Base-by-base conservation (phyloP, 2,329 filamentous ascomycete genomes). In the Aspergillus puulaauensis region DNA sequence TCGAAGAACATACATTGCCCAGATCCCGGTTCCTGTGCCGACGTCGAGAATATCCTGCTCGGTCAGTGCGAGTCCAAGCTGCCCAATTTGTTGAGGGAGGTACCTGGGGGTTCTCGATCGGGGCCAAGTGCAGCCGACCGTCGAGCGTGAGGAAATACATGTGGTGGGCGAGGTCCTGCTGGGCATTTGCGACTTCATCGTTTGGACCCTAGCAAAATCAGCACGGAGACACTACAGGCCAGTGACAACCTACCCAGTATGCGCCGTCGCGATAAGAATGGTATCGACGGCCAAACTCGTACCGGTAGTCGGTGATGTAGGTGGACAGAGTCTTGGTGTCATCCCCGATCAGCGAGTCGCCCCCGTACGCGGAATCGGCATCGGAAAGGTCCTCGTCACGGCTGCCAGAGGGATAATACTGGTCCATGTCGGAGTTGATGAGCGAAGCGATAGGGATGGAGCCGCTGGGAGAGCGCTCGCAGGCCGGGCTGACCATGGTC, bases 81-180 rank as follows among this genome's bases (percentile, higher is more conserved):
- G 14, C 12, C 9, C 12, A 21, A 9, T 11, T 2, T 6, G 35
- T 31, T n/a, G 19, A 15, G 8, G 21, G 15, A 17, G 7, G 41
- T 39, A 65, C 63, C 58, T 65, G 59, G 9, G 64, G 62, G 27
- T 65, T 60, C 14, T 23, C 23, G n/a, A 66, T 52, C n/a, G 70
- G 73, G 9, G 67, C 68, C 5, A 70, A 60, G 48, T 74, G 72
- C 5, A 70, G 60, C 11, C 70, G 65, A 41, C 65, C 68, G 45
- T 64, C 65, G 11, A 60, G 65, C 0, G 73, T 75, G 58, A 76
- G 58, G 35, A 68, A 58, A 64, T 73, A 75, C 64, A 80, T 70
- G 64, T 76, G 70, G 56, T 77, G 75, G 9, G 60, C 60, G 35
- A 82, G 43, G 48, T 68, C 61, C 52, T 61, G 61, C 24, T 63